Percentiles rank a stretch among this genome's conserved stretches.
Evolutionary conservation across 768 basidiomycete genomes (phyloP).

Genomic region (Strobilomyces confusus): DNA sequence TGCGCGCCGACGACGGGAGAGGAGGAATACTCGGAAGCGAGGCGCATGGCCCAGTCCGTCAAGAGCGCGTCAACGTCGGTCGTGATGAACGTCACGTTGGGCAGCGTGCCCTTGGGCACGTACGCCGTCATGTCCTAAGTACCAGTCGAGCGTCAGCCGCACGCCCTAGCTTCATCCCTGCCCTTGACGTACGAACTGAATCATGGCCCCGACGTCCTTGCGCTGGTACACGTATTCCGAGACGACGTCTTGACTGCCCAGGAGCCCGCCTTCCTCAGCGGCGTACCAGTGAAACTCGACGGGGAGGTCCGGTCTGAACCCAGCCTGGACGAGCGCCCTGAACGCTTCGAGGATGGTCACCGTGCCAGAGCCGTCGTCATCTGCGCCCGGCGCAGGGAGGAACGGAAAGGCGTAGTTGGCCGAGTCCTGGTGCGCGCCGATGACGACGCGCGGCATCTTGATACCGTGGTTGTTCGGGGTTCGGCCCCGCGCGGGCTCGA

Average conservation of each 20-base stretch:
- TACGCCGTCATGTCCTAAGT: background rate
- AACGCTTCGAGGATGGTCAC: background rate
- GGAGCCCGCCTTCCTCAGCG: background rate
- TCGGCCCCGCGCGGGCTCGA: background rate
- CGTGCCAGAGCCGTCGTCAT: background rate
- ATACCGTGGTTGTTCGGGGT: background rate
- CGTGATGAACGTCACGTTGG: background rate
- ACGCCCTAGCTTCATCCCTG: background rate
- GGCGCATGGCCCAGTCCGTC: background rate
- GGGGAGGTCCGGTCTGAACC: background rate
- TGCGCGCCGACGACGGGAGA: background rate
- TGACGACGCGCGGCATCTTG: background rate
- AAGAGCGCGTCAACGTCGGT: background rate
- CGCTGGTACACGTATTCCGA: background rate
- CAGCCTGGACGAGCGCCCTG: background rate
- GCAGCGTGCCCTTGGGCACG: background rate
- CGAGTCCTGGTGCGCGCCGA: background rate
- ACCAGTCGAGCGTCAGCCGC: background rate
- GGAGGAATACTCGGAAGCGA: background rate
- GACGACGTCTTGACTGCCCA: background rate
- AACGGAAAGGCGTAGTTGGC: background rate
- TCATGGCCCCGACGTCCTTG: background rate
- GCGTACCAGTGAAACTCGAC: background rate
- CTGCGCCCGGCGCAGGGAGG: background rate
- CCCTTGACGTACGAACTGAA: background rate